Conservation (phyloP, 2,329 filamentous ascomycete species). For the Beauveria sp. region DNA sequence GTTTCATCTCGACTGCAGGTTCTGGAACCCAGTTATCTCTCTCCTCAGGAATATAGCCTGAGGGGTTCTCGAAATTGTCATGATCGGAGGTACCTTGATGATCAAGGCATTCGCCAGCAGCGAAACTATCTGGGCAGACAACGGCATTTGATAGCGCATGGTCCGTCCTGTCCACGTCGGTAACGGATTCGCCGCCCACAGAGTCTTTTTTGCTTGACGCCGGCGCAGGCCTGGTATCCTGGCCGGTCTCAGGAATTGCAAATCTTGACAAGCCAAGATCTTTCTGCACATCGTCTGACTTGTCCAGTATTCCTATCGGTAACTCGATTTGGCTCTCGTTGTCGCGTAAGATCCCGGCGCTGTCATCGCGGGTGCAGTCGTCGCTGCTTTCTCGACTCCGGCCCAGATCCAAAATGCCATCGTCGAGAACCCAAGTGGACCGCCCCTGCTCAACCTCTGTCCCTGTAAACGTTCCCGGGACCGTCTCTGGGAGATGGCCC, state of each 20-base stretch:
- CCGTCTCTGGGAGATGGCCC: background rate
- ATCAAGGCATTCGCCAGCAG: background rate
- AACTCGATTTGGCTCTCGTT: background rate
- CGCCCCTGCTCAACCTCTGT: background rate
- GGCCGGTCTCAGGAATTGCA: background rate
- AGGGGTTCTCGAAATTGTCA: no score
- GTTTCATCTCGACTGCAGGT: background rate
- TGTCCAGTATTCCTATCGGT: no score
- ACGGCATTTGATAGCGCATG: no score
- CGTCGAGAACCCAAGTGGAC: background rate
- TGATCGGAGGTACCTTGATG: background rate
- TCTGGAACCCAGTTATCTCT: background rate
- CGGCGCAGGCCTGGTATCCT: background rate
- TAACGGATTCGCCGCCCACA: background rate
- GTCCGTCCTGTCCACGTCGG: background rate
- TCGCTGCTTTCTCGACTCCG: background rate
- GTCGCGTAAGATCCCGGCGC: background rate
- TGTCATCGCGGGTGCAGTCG: background rate
- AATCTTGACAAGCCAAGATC: no score
- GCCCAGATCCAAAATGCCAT: background rate
- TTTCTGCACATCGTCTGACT: background rate
- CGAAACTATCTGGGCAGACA: no score
- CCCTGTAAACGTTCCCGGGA: background rate
- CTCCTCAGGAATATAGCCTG: no score
- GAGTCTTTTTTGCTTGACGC: background rate